Conservation (phyloP, 148 eudicot genomes). For the Drosera capensis region DNA sequence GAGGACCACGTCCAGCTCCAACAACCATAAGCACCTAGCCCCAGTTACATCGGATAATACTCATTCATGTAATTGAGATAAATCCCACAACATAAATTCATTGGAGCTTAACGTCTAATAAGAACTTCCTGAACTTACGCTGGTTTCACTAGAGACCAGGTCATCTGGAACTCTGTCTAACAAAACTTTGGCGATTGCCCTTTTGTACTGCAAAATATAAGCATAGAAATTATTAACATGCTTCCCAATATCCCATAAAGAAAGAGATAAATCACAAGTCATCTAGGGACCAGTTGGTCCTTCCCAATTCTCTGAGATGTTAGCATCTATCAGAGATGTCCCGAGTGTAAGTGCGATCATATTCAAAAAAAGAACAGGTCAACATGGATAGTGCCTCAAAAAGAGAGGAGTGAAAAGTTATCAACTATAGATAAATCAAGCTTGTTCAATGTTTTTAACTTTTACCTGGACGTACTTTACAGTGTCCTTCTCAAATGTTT, state of each 20-base stretch:
- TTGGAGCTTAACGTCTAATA: too few species aligned
- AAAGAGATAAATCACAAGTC: background rate
- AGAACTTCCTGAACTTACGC: too few species aligned
- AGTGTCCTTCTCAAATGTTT: conserved; percentile 86
- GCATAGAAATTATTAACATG: too few species aligned
- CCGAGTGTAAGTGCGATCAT: background rate
- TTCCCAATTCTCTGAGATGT: too few species aligned
- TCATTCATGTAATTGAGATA: background rate
- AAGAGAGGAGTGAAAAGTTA: too few species aligned
- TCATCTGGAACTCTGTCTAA: conserved; percentile 73
- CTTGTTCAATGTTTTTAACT: too few species aligned
- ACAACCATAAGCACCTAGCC: conserved; percentile 89
- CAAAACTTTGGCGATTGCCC: conserved; percentile 79
- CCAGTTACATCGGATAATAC: background rate
- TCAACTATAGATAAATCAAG: too few species aligned
- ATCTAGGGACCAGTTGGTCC: background rate
- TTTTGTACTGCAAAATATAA: conserved; percentile 49
- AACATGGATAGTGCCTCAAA: background rate
- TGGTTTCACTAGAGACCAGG: conserved; percentile 40
- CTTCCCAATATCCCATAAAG: too few species aligned
- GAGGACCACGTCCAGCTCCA: conserved; percentile 99
- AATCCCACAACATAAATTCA: too few species aligned
- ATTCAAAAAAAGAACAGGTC: background rate
- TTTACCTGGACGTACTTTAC: conserved; percentile 74
- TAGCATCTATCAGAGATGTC: too few species aligned